These are phyloP conservation scores for Gamsiella multidivaricata DNA, from an alignment of 192 early-diverging fungal genomes.

Conservation along the genomic window DNA sequence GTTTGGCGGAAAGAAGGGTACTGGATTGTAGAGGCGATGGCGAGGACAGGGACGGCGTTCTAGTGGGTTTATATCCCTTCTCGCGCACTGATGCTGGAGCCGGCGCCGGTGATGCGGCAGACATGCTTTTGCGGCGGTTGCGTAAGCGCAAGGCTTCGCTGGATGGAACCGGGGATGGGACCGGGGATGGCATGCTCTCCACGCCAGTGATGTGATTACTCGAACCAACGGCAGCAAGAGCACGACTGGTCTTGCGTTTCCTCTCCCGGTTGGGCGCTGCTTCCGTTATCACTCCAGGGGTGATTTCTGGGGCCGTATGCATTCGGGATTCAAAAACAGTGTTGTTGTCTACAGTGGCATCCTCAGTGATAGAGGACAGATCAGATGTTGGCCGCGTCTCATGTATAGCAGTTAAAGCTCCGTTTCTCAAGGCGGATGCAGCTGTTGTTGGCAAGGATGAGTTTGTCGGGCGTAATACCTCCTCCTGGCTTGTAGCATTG, in stretches of 20 bases:
- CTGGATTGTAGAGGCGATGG: background rate
- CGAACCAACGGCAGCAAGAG: background rate
- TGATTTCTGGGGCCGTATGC: background rate
- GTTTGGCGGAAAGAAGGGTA: background rate
- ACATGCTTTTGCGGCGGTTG: background rate
- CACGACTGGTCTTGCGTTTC: slow-evolving; percentile 16
- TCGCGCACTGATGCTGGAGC: background rate
- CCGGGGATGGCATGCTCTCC: no score
- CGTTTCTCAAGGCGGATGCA: no score
- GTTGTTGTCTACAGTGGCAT: no score
- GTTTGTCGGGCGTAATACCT: no score
- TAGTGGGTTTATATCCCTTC: background rate
- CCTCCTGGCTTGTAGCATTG: no score
- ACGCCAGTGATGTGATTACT: background rate
- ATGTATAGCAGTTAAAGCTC: no score
- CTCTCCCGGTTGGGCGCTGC: slow-evolving; percentile 9
- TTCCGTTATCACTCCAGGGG: background rate
- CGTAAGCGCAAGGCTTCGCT: no score
- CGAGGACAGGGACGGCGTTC: background rate
- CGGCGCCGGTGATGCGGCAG: background rate
- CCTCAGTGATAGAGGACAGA: no score
- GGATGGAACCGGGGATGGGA: no score
- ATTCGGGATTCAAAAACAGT: no score
- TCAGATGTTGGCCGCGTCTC: no score
- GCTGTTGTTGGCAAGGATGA: no score